Evolutionary conservation across 2,329 filamentous ascomycete species (phyloP).

Genomic region (Sphaerostilbella broomeana): DNA sequence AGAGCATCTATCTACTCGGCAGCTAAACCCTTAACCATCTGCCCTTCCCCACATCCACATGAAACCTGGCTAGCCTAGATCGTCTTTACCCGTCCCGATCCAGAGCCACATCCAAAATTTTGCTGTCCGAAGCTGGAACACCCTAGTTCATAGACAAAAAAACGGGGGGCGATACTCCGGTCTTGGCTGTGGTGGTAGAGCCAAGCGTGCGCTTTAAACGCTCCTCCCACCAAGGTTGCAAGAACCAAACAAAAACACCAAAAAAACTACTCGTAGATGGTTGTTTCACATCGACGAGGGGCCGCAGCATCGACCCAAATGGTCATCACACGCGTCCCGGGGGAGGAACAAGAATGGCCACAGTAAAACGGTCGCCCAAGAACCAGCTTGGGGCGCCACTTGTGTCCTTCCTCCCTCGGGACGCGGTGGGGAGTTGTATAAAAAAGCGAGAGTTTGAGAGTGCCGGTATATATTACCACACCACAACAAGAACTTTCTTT

Average conservation of each 20-base stretch:
- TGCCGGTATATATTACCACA: slow-evolving; percentile 19
- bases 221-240: slow-evolving; percentile 17
- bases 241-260: slow-evolving; percentile 28
- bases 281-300: slow-evolving; percentile 31
- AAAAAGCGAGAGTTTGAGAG: slow-evolving; percentile 18
- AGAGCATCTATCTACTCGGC: slow-evolving; percentile 12
- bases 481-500: slow-evolving; percentile 24
- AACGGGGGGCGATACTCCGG: slow-evolving; percentile 17
- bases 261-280: slow-evolving; percentile 26
- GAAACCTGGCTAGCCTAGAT: slow-evolving; percentile 27
- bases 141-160: slow-evolving; percentile 17
- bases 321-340: slow-evolving; percentile 25
- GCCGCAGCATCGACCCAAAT: slow-evolving; percentile 49
- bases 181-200: slow-evolving; percentile 14
- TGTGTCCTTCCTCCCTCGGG: slow-evolving; percentile 24
- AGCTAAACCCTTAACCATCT: slow-evolving; percentile 16
- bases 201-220: neutral
- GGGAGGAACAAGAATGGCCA: slow-evolving; percentile 9
- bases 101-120: slow-evolving; percentile 23
- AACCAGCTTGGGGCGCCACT: slow-evolving; percentile 39
- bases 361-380: slow-evolving; percentile 29
- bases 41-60: slow-evolving; percentile 21
- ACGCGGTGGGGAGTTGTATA: slow-evolving; percentile 21
- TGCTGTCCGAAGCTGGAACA: slow-evolving; percentile 18
- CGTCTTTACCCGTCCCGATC: slow-evolving; percentile 22